phyloP scores from a whole-genome alignment of 2,329 filamentous ascomycete genomes.

The Sclerotinia nivalis region DNA sequence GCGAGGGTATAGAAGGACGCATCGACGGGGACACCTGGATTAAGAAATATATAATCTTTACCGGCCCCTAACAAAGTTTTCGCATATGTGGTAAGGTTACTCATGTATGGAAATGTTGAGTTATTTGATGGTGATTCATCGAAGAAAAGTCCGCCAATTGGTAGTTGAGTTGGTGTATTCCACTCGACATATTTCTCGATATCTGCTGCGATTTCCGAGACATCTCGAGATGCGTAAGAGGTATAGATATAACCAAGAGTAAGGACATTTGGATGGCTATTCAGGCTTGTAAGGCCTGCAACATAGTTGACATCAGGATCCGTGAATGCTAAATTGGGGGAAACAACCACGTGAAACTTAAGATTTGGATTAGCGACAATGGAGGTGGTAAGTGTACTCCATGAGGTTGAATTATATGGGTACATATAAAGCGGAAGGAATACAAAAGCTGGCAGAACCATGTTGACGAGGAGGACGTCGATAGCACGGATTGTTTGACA shows the following conservation, averaged over 20 bases:
- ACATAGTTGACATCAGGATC: slow-evolving; percentile 33
- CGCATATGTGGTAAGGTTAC: slow-evolving; percentile 28
- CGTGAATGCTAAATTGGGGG: slow-evolving; percentile 26
- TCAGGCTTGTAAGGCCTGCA: slow-evolving; percentile 28
- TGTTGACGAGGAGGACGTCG: not conserved
- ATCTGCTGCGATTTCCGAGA: slow-evolving; percentile 42
- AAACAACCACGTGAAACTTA: slow-evolving; percentile 33
- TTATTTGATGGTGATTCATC: slow-evolving; percentile 22
- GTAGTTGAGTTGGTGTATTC: slow-evolving; percentile 27
- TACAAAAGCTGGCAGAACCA: slow-evolving; percentile 26
- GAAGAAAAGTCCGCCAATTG: slow-evolving; percentile 20
- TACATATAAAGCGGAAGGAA: slow-evolving; percentile 36
- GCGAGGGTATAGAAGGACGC: slow-evolving; percentile 31
- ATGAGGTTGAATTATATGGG: slow-evolving; percentile 32
- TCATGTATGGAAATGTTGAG: slow-evolving; percentile 30
- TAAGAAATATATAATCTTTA: slow-evolving; percentile 29
- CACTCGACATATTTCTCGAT: slow-evolving; percentile 45
- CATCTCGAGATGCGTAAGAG: slow-evolving; percentile 39
- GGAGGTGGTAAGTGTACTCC: slow-evolving; percentile 29
- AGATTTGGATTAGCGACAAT: slow-evolving; percentile 30
- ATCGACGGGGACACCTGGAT: slow-evolving; percentile 32
- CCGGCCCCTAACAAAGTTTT: slow-evolving; percentile 28
- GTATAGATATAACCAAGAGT: slow-evolving; percentile 47
- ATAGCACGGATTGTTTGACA: not conserved
- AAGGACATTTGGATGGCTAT: slow-evolving; percentile 38